These are phyloP conservation scores for Blastobotrys americana DNA, from an alignment of 805 yeast species.

Conservation along the genomic window DNA sequence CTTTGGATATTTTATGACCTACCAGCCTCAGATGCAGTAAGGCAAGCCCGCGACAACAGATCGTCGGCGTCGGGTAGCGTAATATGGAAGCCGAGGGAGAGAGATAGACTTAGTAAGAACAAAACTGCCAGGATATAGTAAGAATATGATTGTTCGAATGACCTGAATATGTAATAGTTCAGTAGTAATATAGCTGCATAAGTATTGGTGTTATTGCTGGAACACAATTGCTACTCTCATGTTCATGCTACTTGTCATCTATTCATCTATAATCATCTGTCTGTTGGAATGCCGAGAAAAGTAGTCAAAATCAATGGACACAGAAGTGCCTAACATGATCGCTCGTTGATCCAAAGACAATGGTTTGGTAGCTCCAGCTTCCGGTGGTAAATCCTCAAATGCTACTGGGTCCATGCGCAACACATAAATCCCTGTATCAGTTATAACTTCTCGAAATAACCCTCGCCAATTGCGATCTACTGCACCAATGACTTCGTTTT, in stretches of 20 bases:
- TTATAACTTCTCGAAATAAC: constrained; percentile 81
- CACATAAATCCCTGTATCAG: constrained; percentile 91
- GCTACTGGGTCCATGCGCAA: constrained; percentile 68
- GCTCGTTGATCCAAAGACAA: constrained; percentile 79
- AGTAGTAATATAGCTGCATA: too few species aligned
- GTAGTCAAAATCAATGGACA: constrained; percentile 91
- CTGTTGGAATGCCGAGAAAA: constrained; percentile 87
- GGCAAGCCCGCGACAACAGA: background rate
- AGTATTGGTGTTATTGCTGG: too few species aligned
- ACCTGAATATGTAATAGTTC: too few species aligned
- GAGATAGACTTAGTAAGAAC: constrained; percentile 2
- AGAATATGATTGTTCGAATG: too few species aligned
- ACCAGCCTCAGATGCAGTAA: background rate
- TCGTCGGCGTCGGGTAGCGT: background rate
- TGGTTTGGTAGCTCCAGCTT: constrained; percentile 36
- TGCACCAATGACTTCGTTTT: constrained; percentile 55
- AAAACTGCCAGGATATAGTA: too few species aligned
- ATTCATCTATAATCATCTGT: too few species aligned
- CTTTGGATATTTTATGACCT: background rate
- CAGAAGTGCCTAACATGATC: constrained; percentile 75
- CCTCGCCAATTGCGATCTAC: constrained; percentile 96
- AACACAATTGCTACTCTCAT: too few species aligned
- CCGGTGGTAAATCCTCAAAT: constrained; percentile 43
- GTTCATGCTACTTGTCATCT: too few species aligned
- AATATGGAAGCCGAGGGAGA: background rate